Evolutionary conservation across 2,329 filamentous ascomycete genomes (phyloP), one percentile per base, ranked within the genome.

Genomic region (Penicillium sp.): DNA sequence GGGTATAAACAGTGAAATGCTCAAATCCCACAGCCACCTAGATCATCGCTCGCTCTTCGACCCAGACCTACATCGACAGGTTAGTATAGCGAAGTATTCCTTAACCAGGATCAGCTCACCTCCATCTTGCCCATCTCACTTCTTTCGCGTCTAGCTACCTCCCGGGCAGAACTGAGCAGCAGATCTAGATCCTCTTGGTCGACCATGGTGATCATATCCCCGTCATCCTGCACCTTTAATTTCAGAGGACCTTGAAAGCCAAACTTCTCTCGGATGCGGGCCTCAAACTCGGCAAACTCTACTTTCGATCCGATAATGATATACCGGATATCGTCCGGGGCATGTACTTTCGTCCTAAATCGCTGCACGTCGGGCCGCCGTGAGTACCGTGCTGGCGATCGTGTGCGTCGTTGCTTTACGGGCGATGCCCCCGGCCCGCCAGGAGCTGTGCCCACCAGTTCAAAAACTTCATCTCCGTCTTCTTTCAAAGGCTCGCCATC

Each of bases 131-230:
- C 88, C 71, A 88, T 84, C 47, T 94, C 89, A 46, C 75, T 73
- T 54, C 80, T 77, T 59, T 90, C 83, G 62, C 77, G 84, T 66
- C 73, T 78, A 32, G 84, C 88, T 42, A 71, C 68, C 33, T 76
- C 75, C 62, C 79, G 85, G 5, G 82, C 80, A 31, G 72, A 76
- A 61, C 77, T 75, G 37, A 96, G 74, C 17, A 86, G 80, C 79
- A 95, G 85, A 34, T 96, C 89, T 46, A 95, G 67, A 68, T 98
- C 92, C 57, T 98, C 92, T 64, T 95, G 86, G 62, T 98, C 92
- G 18, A 84, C 88, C 78, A 98, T 83, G 20, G 90, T 95, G 57
- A 98, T 93, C 84, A 95, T 90, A 57, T 96, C 90, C 2, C 84
- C 84, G 38, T 82, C 74, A 52, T 96, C 92, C 71, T 92, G 92